phyloP scores from a whole-genome alignment of 2,329 filamentous ascomycete genomes.

The Diaporthe sp. region DNA sequence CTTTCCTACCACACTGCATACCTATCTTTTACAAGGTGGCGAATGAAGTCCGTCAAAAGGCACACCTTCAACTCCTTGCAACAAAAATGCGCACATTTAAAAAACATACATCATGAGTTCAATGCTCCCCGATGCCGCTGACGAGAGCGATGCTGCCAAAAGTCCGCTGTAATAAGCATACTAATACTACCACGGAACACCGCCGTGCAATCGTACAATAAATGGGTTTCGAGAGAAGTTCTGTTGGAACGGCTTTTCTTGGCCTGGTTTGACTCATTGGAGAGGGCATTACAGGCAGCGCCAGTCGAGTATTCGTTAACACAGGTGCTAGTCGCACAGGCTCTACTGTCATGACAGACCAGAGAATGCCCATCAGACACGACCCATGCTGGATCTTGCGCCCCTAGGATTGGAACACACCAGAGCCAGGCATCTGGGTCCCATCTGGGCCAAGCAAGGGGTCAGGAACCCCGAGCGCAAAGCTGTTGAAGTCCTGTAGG shows the following conservation, averaged over 20 bases:
- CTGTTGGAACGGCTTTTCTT: neutral
- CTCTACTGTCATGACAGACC: neutral
- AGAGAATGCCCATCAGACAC: neutral
- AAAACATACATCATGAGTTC: neutral
- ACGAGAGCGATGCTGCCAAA: neutral
- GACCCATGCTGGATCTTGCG: neutral
- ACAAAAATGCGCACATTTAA: neutral
- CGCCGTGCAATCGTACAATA: neutral
- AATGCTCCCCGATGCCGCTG: neutral
- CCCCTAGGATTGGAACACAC: conserved; percentile 28
- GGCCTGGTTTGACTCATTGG: neutral
- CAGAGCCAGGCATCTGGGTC: conserved; percentile 28
- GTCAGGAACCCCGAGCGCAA: conserved; percentile 36
- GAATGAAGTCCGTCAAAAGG: neutral
- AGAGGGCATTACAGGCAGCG: neutral
- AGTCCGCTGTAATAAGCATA: neutral
- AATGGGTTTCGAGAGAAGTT: neutral
- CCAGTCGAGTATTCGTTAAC: neutral
- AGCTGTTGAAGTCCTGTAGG: conserved; percentile 30
- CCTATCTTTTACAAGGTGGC: neutral
- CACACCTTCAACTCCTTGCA: conserved; percentile 14
- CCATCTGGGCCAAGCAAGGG: conserved; percentile 24
- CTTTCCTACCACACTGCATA: neutral
- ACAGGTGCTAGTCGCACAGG: neutral
- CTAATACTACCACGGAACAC: neutral